Conservation (phyloP, 208 protist genomes). For the Trypanosomatidae sp. region DNA sequence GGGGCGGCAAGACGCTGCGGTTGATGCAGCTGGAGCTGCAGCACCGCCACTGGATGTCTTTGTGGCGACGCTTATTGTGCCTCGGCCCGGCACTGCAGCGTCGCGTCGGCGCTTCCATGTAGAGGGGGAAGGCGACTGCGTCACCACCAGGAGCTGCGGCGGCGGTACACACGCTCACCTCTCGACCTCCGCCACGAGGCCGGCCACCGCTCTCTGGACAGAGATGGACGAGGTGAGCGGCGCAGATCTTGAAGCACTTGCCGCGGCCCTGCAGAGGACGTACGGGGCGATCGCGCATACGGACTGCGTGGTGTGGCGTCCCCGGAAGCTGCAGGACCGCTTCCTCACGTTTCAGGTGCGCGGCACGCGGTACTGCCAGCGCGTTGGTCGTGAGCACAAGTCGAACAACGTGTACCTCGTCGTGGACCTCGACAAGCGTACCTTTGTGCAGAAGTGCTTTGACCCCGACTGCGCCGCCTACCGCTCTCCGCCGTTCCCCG, state of each 20-base stretch:
- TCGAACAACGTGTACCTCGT: constrained; percentile 84
- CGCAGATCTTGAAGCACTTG: constrained; percentile 4
- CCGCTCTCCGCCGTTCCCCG: constrained; percentile 18
- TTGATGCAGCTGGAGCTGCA: neutral
- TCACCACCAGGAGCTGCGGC: too few species aligned
- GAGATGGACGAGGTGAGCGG: neutral
- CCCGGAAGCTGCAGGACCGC: constrained; percentile 16
- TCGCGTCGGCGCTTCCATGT: too few species aligned
- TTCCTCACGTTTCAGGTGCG: constrained; percentile 45
- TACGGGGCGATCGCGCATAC: constrained; percentile 28
- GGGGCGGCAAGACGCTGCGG: neutral
- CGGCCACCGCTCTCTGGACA: neutral
- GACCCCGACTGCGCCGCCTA: constrained; percentile 78
- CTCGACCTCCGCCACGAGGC: too few species aligned
- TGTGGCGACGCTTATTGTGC: neutral
- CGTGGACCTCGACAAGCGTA: constrained; percentile 35
- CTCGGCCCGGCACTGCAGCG: neutral
- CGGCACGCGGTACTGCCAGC: constrained; percentile 72
- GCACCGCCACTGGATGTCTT: neutral
- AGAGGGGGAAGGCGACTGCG: too few species aligned
- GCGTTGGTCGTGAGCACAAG: constrained; percentile 68
- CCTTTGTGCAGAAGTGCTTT: constrained; percentile 81
- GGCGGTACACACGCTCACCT: too few species aligned
- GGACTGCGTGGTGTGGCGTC: constrained; percentile 27
- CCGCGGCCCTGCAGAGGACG: constrained; percentile 13